Percentiles rank a stretch among this genome's conserved stretches.
phyloP scores from a whole-genome alignment of 2,329 filamentous ascomycete genomes.

The Aureobasidium sp. region DNA sequence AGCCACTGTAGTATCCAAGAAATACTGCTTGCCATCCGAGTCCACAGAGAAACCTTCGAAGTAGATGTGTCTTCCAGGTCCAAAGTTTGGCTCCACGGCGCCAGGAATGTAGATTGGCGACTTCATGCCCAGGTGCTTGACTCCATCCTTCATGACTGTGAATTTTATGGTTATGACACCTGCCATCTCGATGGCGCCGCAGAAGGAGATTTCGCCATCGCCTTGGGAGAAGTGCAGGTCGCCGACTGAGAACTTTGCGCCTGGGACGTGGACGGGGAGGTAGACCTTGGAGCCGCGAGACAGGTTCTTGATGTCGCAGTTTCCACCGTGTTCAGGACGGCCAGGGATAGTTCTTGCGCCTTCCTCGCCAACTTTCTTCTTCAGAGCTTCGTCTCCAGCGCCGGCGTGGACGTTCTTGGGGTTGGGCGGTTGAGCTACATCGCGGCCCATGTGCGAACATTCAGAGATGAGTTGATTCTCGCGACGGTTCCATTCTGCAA shows the following conservation, averaged over 20 bases:
- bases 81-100: conserved; percentile 81
- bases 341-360: conserved; percentile 81
- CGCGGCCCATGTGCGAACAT: conserved; percentile 54
- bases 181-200: conserved; percentile 81
- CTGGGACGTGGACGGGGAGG: conserved; percentile 75
- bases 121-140: conserved; percentile 52
- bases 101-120: conserved; percentile 66
- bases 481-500: conserved; percentile 74
- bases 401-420: conserved; percentile 67
- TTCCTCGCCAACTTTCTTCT: conserved; percentile 61
- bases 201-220: conserved; percentile 79
- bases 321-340: conserved; percentile 73
- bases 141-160: conserved; percentile 73
- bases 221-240: conserved; percentile 84
- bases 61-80: conserved; percentile 70
- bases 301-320: conserved; percentile 87
- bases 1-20: conserved; percentile 75
- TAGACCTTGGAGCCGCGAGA: conserved; percentile 74
- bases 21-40: conserved; percentile 80
- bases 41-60: conserved; percentile 91
- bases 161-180: conserved; percentile 87
- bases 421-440: conserved; percentile 71
- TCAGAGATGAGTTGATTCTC: conserved; percentile 71
- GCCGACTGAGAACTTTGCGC: conserved; percentile 84
- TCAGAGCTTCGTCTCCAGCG: conserved; percentile 47